Percentiles rank a stretch among this genome's conserved stretches.
Evolutionary conservation across 1,284 basidiomycete species (phyloP).

Genomic region (Sanghuangporus weigelae): DNA sequence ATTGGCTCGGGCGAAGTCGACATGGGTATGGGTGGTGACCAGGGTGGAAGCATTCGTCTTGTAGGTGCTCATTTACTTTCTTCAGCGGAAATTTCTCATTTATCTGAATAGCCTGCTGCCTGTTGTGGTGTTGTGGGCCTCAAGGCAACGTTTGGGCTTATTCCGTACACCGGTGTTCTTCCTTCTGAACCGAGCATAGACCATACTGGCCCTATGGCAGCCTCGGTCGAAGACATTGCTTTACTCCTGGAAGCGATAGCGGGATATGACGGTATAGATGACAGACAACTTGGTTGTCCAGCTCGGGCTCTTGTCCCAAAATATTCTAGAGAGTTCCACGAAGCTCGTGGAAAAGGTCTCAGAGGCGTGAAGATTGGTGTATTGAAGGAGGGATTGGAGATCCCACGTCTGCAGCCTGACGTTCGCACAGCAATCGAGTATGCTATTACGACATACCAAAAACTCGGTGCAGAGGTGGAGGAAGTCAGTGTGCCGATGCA

Average conservation of each 20-base stretch:
- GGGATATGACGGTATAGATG: constrained; percentile 42
- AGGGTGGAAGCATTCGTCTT: constrained; percentile 40
- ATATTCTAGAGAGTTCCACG: constrained; percentile 28
- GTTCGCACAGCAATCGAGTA: constrained; percentile 30
- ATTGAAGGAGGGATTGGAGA: constrained; percentile 35
- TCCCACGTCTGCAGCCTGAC: constrained; percentile 30
- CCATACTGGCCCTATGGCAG: constrained; percentile 35
- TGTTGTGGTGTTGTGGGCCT: constrained; percentile 44
- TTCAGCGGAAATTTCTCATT: background rate
- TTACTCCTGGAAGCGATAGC: constrained; percentile 40
- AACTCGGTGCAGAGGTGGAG: constrained; percentile 35
- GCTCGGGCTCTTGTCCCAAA: constrained; percentile 33
- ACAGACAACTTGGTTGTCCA: constrained; percentile 41
- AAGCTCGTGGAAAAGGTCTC: constrained; percentile 24
- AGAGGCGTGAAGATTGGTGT: constrained; percentile 37
- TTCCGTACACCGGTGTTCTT: constrained; percentile 43
- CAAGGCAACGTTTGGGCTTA: constrained; percentile 44
- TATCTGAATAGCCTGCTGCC: constrained; percentile 30
- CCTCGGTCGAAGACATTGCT: constrained; percentile 39
- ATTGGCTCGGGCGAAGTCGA: constrained; percentile 37
- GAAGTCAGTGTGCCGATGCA: constrained; percentile 36
- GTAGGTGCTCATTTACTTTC: constrained; percentile 18
- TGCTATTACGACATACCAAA: constrained; percentile 31
- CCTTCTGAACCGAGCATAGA: constrained; percentile 37
- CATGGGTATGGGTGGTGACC: constrained; percentile 45